phyloP scores from a whole-genome alignment of 208 protist genomes.

The Crithidia mellificae region DNA sequence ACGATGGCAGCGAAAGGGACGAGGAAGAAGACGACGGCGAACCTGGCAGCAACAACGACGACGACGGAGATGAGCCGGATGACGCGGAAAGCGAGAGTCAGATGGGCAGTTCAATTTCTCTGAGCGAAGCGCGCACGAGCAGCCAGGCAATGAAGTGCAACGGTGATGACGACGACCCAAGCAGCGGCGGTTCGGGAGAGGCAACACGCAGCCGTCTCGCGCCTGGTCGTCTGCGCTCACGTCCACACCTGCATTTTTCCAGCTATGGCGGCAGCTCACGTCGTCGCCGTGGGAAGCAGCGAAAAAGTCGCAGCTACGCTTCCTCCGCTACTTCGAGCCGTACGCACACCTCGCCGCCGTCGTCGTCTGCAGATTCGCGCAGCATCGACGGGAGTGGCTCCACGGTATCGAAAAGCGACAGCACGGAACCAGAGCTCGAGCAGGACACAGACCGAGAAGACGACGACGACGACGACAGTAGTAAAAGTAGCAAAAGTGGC shows the following conservation, averaged over 20 bases:
- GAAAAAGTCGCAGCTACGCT: neutral
- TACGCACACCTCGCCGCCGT: constrained; percentile 16
- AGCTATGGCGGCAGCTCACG: neutral
- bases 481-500: neutral
- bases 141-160: neutral
- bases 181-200: neutral
- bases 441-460: neutral
- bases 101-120: too few relatives aligned
- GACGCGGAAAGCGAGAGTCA: too few relatives aligned
- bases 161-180: neutral
- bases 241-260: neutral
- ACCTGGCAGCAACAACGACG: neutral
- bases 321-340: constrained; percentile 5
- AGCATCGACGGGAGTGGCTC: too few relatives aligned
- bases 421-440: neutral
- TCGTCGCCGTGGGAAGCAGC: neutral
- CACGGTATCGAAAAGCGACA: too few relatives aligned
- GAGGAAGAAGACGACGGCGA: constrained; percentile 4
- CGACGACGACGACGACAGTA: neutral
- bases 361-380: too few relatives aligned
- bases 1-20: neutral
- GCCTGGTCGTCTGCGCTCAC: constrained; percentile 4
- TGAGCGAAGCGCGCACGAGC: too few relatives aligned
- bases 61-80: neutral
- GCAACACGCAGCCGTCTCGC: neutral